Base-by-base conservation (phyloP, 1,284 basidiomycete genomes). In the Sporisorium iseilematis-ciliati region DNA sequence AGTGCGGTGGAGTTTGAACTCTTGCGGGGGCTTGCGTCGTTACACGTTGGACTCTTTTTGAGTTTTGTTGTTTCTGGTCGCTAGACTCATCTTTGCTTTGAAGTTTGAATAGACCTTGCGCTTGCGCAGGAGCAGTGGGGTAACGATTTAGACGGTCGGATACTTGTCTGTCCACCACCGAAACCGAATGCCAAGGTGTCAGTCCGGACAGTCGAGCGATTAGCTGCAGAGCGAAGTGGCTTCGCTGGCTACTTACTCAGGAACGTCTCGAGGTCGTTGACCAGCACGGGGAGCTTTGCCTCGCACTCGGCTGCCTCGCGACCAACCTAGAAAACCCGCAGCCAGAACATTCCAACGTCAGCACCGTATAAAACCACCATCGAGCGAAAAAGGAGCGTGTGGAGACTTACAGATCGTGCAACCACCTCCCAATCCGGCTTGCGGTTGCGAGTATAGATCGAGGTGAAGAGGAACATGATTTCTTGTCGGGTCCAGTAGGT, bases 401-500 rank as follows among this genome's bases (percentile, higher is more conserved):
- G 41, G 41, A 21, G 1, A 49, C 62, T 57, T 45, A 70, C 67
- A 2, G 14, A 12, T n/a, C 68, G 62, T 18, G 54, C 43, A 12
- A 60, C 57, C 6, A 21, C 20, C 10, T 49, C 26, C 57, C 57
- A 70, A 20, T 65, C 62, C 12, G 50, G 10, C 12, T 33, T 10
- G 20, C 38, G 49, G 10, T 57, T 53, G 4, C 50, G 62, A 5
- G 38, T 49, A 21, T 29, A 70, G 20, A 65, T 33, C 26, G 57
- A 42, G 62, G 38, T 18, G 50, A 70, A 70, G 14, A 70, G 21
- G 4, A 50, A 38, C 62, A 70, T 61, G 43, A 65, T 64, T 31
- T 70, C 68, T 40, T 67, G 18, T 21, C 41, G 26, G 1, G 52
- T 59, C 63, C 40, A 59, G 33, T 49, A 21, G n/a, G 43, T 41